These are phyloP conservation scores for Globisporangium carolinianum DNA, from an alignment of 352 stramenopile species.

Conservation along the genomic window DNA sequence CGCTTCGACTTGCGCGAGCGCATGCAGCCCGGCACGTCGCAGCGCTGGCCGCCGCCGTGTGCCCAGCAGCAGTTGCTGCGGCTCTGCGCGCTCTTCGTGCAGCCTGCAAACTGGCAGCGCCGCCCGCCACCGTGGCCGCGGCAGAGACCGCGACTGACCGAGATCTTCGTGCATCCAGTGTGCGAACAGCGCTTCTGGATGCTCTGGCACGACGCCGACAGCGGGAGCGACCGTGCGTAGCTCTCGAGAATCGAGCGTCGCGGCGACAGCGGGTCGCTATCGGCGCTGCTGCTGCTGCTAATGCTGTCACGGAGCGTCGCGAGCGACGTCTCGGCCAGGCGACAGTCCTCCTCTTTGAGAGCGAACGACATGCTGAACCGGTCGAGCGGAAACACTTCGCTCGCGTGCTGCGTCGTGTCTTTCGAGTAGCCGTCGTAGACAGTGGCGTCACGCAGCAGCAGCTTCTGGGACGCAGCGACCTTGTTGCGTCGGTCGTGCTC, in stretches of 20 bases:
- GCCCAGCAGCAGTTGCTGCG: conserved; percentile 63
- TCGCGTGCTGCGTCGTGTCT: not conserved
- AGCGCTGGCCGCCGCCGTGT: conserved; percentile 63
- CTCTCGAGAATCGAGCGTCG: conserved; percentile 27
- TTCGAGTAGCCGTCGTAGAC: too few relatives aligned
- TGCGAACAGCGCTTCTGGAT: conserved; percentile 59
- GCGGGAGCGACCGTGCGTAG: conserved; percentile 29
- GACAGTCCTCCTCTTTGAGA: not conserved
- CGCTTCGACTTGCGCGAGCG: conserved; percentile 60
- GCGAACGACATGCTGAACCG: not conserved
- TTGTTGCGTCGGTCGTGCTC: too few relatives aligned
- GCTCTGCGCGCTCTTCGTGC: conserved; percentile 64
- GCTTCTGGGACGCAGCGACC: too few relatives aligned
- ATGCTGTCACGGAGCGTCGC: not conserved
- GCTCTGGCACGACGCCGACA: conserved; percentile 46
- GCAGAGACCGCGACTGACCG: conserved; percentile 56
- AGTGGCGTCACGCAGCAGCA: too few relatives aligned
- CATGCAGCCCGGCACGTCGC: conserved; percentile 52
- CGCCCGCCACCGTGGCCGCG: conserved; percentile 59
- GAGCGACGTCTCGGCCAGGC: not conserved
- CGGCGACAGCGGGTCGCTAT: not conserved
- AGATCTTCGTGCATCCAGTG: conserved; percentile 54
- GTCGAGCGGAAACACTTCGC: not conserved
- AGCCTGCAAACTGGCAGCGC: conserved; percentile 50
- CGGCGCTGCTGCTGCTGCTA: conserved; percentile 1